Percentiles rank a stretch among this genome's conserved stretches.
Conservation (phyloP, 441 rosid species). For the Melianthus villosus region DNA sequence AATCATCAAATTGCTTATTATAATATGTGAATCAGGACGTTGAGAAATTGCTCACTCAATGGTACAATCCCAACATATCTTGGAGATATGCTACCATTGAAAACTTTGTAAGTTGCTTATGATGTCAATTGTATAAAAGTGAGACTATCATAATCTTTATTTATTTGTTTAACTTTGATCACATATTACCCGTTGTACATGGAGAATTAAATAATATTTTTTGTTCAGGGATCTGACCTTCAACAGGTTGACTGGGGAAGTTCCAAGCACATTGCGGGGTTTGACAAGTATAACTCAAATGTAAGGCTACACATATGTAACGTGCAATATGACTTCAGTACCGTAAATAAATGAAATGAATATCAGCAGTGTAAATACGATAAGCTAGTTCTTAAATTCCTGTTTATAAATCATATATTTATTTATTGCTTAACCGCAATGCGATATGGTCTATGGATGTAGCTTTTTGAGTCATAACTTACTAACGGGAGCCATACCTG, state of each 20-base stretch:
- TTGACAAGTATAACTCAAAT: conserved; percentile 11
- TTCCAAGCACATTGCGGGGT: conserved; percentile 20
- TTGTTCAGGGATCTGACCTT: conserved; percentile 56
- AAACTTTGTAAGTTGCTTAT: conserved; percentile 41
- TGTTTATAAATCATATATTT: not conserved
- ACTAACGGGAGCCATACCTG: conserved; percentile 41
- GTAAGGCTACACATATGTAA: conserved; percentile 16
- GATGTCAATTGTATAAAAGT: too few species aligned
- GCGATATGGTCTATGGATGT: conserved; percentile 4
- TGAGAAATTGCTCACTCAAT: conserved; percentile 50
- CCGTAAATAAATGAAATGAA: too few species aligned
- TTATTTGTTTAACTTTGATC: too few species aligned
- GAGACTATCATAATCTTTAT: too few species aligned
- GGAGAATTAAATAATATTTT: too few species aligned
- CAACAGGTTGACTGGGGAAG: conserved; percentile 41
- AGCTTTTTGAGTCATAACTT: conserved; percentile 66
- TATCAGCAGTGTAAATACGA: too few species aligned
- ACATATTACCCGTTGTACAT: too few species aligned
- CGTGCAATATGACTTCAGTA: not conserved
- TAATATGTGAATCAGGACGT: conserved; percentile 20
- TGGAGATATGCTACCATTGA: conserved; percentile 15
- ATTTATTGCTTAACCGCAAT: not conserved
- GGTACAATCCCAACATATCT: conserved; percentile 33
- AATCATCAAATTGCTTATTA: not conserved
- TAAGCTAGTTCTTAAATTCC: not conserved